Evolutionary conservation across 768 basidiomycete genomes (phyloP), one percentile per base, ranked within the genome.

Genomic region (Russula olivacea): DNA sequence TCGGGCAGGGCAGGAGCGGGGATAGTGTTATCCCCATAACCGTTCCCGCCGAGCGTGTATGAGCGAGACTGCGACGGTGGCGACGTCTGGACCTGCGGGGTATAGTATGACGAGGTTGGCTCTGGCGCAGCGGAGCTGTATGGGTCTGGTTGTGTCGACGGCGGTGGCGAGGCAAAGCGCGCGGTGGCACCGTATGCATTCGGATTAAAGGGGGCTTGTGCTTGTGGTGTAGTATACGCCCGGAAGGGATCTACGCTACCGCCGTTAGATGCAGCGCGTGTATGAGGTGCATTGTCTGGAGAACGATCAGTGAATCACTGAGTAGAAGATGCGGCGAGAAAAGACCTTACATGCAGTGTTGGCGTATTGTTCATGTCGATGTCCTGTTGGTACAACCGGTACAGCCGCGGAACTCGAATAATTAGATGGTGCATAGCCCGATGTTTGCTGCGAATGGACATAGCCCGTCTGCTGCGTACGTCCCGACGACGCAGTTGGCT

Each of bases 1-100:
- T 67, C 63, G 55, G 59, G 43, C 40, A 64, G 48, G 17, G 70
- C 69, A 7, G 76, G 71, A 21, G 78, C 76, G 7, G 75, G 71
- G 21, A 78, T 76, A 15, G 73, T 69, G 68, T 77, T 82, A 30
- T 69, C 69, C 4, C 80, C 83, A 60, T 88, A 88, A 9, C 80
- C 79, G 58, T 79, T 79, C 21, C 83, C 84, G 6, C 82, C 81
- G 34, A 82, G 76, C 8, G 83, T 79, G 71, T 88, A 84, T 59
- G 74, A 78, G n/a, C 79, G 81, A 7, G 56, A 61, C 32, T 30
- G 50, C 9, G 51, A 3, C 19, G 58, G 49, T 17, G 25, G 41
- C 6, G 38, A 12, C n/a, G 36, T 25, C 21, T 59, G 49, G 19
- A 54, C 48, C 28, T 61, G 61, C 43, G 65, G 60, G 34, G 59